phyloP scores from a whole-genome alignment of 2,329 filamentous ascomycete species.

The Fusarium domesticum region DNA sequence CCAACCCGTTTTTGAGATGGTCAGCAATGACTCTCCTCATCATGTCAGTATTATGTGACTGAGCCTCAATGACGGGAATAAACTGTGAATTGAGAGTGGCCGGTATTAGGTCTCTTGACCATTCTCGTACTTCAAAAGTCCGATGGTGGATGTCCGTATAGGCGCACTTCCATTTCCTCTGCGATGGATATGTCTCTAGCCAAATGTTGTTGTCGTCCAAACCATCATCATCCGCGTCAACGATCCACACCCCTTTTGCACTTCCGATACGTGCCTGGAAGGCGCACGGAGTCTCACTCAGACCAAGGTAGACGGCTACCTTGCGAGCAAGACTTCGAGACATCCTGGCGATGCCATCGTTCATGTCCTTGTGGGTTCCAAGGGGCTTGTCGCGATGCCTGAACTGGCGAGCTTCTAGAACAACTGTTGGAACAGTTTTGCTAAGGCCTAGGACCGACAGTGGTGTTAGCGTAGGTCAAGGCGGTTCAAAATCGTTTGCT shows the following conservation, averaged over 20 bases:
- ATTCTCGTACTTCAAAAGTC: constrained; percentile 62
- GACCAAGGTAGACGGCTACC: constrained; percentile 49
- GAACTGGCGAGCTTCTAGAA: constrained; percentile 49
- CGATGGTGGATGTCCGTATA: constrained; percentile 49
- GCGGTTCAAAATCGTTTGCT: background rate
- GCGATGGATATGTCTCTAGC: constrained; percentile 66
- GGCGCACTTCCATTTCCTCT: constrained; percentile 63
- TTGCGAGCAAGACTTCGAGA: constrained; percentile 56
- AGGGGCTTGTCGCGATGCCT: constrained; percentile 10
- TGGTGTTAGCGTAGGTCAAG: background rate
- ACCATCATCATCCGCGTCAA: constrained; percentile 48
- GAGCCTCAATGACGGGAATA: constrained; percentile 63
- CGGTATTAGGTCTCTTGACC: constrained; percentile 33
- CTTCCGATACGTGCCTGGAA: constrained; percentile 70
- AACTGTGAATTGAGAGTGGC: constrained; percentile 65
- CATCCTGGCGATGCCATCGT: constrained; percentile 64
- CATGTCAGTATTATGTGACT: constrained; percentile 43
- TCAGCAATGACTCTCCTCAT: constrained; percentile 50
- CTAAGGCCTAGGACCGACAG: constrained; percentile 46
- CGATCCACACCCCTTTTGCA: constrained; percentile 73
- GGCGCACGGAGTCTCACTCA: constrained; percentile 56
- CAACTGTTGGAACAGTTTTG: constrained; percentile 45
- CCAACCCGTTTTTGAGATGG: constrained; percentile 49
- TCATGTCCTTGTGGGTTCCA: constrained; percentile 49
- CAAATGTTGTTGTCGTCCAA: constrained; percentile 46